Percentiles rank a stretch among this genome's conserved stretches.
Evolutionary conservation across 2,329 filamentous ascomycete species (phyloP).

Genomic region (Exophiala bonariae): DNA sequence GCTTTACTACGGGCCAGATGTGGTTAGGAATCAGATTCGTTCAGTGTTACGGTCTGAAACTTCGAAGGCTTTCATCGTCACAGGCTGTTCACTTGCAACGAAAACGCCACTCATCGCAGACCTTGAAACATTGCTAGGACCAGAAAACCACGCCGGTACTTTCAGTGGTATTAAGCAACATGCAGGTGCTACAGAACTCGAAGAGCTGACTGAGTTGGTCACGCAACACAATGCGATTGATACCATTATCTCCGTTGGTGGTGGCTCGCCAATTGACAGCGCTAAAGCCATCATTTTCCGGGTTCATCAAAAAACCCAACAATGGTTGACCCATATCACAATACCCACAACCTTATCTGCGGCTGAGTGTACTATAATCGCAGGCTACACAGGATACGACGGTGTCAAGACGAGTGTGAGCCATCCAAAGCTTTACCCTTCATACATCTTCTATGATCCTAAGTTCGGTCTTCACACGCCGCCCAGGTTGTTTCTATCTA

Average conservation of each 20-base stretch:
- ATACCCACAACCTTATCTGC: slow-evolving; percentile 52
- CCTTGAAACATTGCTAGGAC: slow-evolving; percentile 49
- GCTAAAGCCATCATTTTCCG: slow-evolving; percentile 49
- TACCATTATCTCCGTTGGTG: slow-evolving; percentile 55
- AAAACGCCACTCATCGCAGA: slow-evolving; percentile 54
- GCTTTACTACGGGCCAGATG: slow-evolving; percentile 51
- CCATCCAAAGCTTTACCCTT: slow-evolving; percentile 21
- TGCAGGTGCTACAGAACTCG: slow-evolving; percentile 52
- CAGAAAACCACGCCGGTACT: slow-evolving; percentile 50
- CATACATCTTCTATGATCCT: slow-evolving; percentile 46
- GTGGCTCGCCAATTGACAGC: slow-evolving; percentile 55
- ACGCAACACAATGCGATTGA: slow-evolving; percentile 47
- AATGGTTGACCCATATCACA: slow-evolving; percentile 45
- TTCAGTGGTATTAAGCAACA: slow-evolving; percentile 57
- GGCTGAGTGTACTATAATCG: slow-evolving; percentile 53
- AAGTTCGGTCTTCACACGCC: slow-evolving; percentile 53
- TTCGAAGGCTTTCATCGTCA: slow-evolving; percentile 57
- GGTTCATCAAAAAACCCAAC: slow-evolving; percentile 38
- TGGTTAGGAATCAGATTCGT: slow-evolving; percentile 47
- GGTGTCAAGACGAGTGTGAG: slow-evolving; percentile 49
- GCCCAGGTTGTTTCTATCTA: slow-evolving; percentile 48
- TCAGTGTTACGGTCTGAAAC: slow-evolving; percentile 38
- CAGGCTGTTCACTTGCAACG: slow-evolving; percentile 52
- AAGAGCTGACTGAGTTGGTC: slow-evolving; percentile 51
- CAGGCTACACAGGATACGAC: slow-evolving; percentile 51